Evolutionary conservation across 768 basidiomycete species (phyloP), one percentile per base, ranked within the genome.

Genomic region (Austroboletus festivus): DNA sequence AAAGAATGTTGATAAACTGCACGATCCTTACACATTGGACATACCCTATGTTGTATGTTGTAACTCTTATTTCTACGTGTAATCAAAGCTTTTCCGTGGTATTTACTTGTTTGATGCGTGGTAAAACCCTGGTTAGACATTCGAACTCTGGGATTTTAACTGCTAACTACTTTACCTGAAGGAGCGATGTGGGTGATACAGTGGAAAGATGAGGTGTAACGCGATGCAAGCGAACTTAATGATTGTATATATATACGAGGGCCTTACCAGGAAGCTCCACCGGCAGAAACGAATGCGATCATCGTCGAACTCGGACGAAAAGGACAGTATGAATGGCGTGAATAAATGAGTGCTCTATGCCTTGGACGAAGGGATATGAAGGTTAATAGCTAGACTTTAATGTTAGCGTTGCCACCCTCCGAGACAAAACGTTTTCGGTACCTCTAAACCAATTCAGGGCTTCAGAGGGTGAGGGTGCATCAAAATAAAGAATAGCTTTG

Each of bases 361-460:
- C 73, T 89, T 89, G 56, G 86, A 86, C 51, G 85, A 79, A 50
- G 89, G 89, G 53, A 93, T 91, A 61, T 93, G 86, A 52, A 91
- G 79, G 62, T 93, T 93, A 63, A 93, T 93, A 19, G 90, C 90
- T 93, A 48, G 31, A 47, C 15, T 24, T 21, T 24, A 11, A 23
- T 19, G 35, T 65, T 23, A 61, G 54, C 11, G 8, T 13, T 16
- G 34, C 15, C 15, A n/a, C 34, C 6, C 4, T 26, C 22, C 39
- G n/a, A n/a, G 22, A 16, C 9, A 11, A 26, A 62, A 71, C n/a
- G 13, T 11, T 38, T 10, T 9, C 34, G 26, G 51, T 65, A 89
- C 90, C 90, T 81, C 90, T 80, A 75, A 85, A 93, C 90, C 90
- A 93, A 56, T 84, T 91, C 62, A 93, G 65, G 33, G 90, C 90